A percentile compares a stretch with the other conserved stretches of the same genome.
Evolutionary conservation across 2,329 filamentous ascomycete genomes (phyloP).

Genomic region (Fonsecaea pugnacius): DNA sequence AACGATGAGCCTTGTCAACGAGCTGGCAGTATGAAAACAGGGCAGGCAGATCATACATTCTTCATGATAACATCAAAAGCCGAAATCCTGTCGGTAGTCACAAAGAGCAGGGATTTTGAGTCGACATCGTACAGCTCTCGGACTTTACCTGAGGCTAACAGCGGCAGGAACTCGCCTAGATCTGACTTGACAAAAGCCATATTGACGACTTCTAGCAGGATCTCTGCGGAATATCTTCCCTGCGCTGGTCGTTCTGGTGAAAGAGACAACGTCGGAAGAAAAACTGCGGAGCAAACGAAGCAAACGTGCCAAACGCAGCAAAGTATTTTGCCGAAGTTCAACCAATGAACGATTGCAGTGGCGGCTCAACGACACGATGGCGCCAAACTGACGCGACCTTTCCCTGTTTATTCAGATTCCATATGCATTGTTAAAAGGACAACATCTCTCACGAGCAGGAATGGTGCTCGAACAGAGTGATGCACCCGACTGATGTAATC

Average conservation of each 20-base stretch:
- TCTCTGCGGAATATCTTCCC: not conserved
- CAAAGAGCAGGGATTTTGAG: constrained; percentile 74
- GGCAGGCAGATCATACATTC: constrained; percentile 61
- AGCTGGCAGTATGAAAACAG: constrained; percentile 47
- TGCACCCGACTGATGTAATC: not conserved
- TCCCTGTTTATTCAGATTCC: not conserved
- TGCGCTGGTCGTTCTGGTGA: not conserved
- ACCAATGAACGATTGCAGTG: not conserved
- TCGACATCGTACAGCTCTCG: constrained; percentile 79
- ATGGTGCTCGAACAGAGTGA: not conserved
- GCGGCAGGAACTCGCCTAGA: constrained; percentile 50
- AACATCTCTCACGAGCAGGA: not conserved
- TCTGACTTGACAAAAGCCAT: constrained; percentile 43
- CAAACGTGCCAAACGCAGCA: not conserved
- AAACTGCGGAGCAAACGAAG: constrained; percentile 4
- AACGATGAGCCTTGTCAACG: constrained; percentile 43
- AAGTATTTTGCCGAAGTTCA: not conserved
- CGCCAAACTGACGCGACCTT: not conserved
- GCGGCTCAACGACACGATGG: not conserved
- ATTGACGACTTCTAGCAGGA: not conserved
- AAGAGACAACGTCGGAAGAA: not conserved
- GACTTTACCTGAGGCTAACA: constrained; percentile 72
- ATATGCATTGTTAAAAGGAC: not conserved
- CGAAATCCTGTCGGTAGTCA: constrained; percentile 87
- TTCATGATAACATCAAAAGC: constrained; percentile 91